Base-by-base conservation (phyloP, 2,329 filamentous ascomycete genomes). In the Cryphonectria naterciae region DNA sequence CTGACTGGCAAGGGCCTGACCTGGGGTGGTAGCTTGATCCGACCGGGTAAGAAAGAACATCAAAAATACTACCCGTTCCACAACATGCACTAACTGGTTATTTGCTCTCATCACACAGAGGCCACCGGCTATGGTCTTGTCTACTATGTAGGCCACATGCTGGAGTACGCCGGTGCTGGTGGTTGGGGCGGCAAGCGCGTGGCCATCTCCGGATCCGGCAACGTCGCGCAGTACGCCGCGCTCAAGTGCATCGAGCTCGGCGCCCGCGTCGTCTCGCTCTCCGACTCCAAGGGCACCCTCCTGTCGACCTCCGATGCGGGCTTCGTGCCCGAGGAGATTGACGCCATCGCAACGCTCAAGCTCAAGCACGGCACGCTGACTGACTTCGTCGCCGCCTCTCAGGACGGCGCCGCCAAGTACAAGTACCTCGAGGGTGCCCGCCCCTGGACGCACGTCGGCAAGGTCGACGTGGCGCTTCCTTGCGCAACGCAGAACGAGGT, bases 401-500 rank as follows among this genome's bases (percentile, higher is more conserved):
- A 95, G 77, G 85, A 89, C 76, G 83, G 86, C 79, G 84, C 83
- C 73, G 80, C 83, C 68, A 80, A 85, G 81, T 95, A 93, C 90
- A 92, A 90, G 83, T 98, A 97, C 87, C 85, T 97, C 76, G 89
- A 91, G 75, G 95, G 94, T 76, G 94, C 90, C 67, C 91, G 96
- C 58, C 96, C 96, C 76, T 99, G 96, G 96, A 87, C 89, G 75
- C 93, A 98, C 85, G 93, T 95, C 78, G 93, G 91, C 81, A 90
- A 92, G 79, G 91, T 98, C 80, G 95, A 98, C 81, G 88, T 98
- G 75, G 96, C 93, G 46, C 92, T 98, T 70, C 96, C 96, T 68
- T 95, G 89, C 78, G 96, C 96, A 56, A 98, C 96, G 72, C 95
- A 99, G 88, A 99, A 99, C 87, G 96, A 99, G 85, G 94, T 99